These are phyloP conservation scores for Delonix regia DNA, from an alignment of 306 rosid genomes.

Conservation along the genomic window DNA sequence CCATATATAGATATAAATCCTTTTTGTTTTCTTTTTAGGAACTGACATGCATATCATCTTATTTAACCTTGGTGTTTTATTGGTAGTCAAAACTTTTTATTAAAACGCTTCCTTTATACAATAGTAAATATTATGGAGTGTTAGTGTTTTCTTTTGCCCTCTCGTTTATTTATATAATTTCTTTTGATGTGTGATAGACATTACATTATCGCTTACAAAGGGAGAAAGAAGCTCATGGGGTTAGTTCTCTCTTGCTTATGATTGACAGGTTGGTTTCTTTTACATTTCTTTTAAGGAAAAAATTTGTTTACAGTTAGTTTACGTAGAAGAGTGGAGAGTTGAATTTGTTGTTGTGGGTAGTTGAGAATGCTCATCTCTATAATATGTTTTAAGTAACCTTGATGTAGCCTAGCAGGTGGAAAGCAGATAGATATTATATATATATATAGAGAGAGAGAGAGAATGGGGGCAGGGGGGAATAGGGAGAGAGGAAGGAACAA, in stretches of 20 bases:
- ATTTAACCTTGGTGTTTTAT: neutral
- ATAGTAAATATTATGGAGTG: neutral
- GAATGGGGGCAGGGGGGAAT: neutral
- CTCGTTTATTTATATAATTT: neutral
- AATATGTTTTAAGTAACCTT: neutral
- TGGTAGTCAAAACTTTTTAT: neutral
- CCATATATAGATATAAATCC: neutral
- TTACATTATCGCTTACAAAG: slow-evolving; percentile 61
- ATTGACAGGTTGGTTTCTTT: slow-evolving; percentile 74
- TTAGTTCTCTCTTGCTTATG: slow-evolving; percentile 64
- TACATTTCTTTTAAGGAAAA: neutral
- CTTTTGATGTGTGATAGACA: slow-evolving; percentile 51
- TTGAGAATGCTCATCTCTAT: neutral
- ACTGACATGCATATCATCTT: slow-evolving; percentile 5
- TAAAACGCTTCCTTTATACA: neutral
- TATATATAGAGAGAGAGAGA: too few species aligned
- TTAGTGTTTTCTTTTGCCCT: neutral
- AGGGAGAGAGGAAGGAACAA: neutral
- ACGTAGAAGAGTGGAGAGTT: slow-evolving; percentile 5
- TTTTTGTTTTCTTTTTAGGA: neutral
- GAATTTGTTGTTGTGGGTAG: slow-evolving; percentile 16
- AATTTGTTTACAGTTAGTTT: neutral
- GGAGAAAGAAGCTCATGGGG: slow-evolving; percentile 59
- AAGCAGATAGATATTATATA: too few species aligned
- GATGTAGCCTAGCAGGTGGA: neutral